phyloP scores from a whole-genome alignment of 2,329 filamentous ascomycete species.

The Cytospora piceicola region DNA sequence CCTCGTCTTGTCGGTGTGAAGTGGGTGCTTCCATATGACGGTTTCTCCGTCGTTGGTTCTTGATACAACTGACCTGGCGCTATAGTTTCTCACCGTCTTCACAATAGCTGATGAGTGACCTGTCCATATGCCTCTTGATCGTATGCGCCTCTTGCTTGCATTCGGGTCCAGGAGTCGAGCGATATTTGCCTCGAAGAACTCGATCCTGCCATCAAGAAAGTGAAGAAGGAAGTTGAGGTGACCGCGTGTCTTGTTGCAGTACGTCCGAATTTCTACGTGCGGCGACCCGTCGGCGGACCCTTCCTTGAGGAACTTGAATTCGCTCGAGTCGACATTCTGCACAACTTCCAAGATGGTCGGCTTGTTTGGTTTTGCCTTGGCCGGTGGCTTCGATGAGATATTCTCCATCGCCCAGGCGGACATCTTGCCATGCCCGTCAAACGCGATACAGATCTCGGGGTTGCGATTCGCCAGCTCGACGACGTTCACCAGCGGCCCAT shows the following conservation, averaged over 20 bases:
- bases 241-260: conserved; percentile 68
- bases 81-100: conserved; percentile 85
- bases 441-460: conserved; percentile 83
- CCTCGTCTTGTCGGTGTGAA: conserved; percentile 53
- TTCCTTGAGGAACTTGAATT: conserved; percentile 52
- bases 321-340: conserved; percentile 64
- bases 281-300: conserved; percentile 36
- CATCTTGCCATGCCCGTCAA: conserved; percentile 85
- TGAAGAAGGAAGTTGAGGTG: conserved; percentile 77
- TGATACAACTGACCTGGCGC: conserved; percentile 79
- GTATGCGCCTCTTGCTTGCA: conserved; percentile 62
- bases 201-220: conserved; percentile 82
- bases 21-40: conserved; percentile 78
- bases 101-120: conserved; percentile 81
- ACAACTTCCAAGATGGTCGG: conserved; percentile 84
- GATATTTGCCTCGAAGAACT: conserved; percentile 78
- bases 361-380: conserved; percentile 40
- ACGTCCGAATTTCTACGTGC: conserved; percentile 73
- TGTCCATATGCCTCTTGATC: conserved; percentile 72
- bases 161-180: conserved; percentile 80
- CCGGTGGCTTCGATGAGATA: conserved; percentile 70
- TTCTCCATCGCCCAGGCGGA: conserved; percentile 93
- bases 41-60: conserved; percentile 78
- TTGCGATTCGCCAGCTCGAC: conserved; percentile 83
- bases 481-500: conserved; percentile 79